Evolutionary conservation across 352 stramenopile species (phyloP).

Genomic region (Pythium dissotocum): DNA sequence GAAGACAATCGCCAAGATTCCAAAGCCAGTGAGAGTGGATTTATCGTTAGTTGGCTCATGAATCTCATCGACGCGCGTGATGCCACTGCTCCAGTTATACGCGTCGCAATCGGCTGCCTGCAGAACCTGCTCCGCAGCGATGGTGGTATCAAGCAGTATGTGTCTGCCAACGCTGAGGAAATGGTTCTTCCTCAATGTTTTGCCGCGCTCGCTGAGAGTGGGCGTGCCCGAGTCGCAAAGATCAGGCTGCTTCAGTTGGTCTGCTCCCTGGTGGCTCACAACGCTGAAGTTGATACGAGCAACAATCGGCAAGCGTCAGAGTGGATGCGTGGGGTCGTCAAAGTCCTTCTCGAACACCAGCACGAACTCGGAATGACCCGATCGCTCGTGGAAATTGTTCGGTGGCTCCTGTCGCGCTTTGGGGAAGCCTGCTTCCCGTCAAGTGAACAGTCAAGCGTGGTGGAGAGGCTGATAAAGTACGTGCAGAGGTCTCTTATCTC

Average conservation of each 20-base stretch:
- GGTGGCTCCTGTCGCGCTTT: background rate
- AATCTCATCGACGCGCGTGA: background rate
- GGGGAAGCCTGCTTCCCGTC: background rate
- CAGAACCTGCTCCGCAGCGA: background rate
- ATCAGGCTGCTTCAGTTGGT: background rate
- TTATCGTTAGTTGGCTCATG: background rate
- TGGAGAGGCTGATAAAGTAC: background rate
- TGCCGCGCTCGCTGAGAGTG: background rate
- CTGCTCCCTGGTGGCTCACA: background rate
- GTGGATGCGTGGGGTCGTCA: background rate
- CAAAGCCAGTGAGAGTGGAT: background rate
- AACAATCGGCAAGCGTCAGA: background rate
- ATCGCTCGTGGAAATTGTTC: constrained; percentile 1
- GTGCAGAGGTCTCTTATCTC: background rate
- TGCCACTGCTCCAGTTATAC: background rate
- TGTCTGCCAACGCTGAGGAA: background rate
- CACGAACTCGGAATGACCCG: background rate
- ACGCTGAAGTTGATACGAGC: background rate
- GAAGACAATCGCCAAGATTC: background rate
- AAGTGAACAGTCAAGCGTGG: background rate
- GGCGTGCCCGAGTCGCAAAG: background rate
- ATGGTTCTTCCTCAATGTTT: background rate
- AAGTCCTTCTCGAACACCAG: background rate
- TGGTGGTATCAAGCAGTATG: background rate
- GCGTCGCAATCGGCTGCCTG: background rate